A percentile compares a stretch with the other conserved stretches of the same genome.
Conservation (phyloP, 1,284 basidiomycete genomes). For the Papiliotrema flavescens region DNA sequence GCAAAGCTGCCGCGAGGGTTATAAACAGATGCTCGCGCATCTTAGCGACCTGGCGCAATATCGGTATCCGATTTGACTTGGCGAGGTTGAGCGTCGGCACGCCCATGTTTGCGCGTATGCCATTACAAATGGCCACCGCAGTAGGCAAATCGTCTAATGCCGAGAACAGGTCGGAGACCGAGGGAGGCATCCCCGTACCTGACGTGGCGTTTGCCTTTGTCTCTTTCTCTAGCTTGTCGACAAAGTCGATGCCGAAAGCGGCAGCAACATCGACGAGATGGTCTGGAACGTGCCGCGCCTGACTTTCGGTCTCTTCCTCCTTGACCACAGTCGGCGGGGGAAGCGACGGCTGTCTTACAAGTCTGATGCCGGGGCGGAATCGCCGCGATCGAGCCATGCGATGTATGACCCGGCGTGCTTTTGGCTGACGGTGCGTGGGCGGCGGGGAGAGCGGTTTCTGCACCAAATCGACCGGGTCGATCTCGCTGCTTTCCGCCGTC, state of each 20-base stretch:
- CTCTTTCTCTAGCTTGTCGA: slow-evolving; percentile 3
- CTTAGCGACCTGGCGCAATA: slow-evolving; percentile 19
- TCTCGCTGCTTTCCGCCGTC: neutral
- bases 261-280: slow-evolving; percentile 7
- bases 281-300: neutral
- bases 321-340: neutral
- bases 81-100: slow-evolving; percentile 10
- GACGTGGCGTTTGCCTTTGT: slow-evolving; percentile 1
- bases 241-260: slow-evolving; percentile 4
- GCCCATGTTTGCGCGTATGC: slow-evolving; percentile 18
- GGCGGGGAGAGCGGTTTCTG: neutral
- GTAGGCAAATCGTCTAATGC: slow-evolving; percentile 13
- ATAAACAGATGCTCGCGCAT: slow-evolving; percentile 21
- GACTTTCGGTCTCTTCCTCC: neutral
- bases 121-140: slow-evolving; percentile 20
- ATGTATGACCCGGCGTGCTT: too few species aligned
- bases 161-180: slow-evolving; percentile 22
- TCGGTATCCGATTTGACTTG: slow-evolving; percentile 12
- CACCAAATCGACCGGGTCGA: neutral
- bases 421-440: neutral
- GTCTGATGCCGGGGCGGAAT: neutral
- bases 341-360: neutral
- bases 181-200: slow-evolving; percentile 17
- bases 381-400: neutral
- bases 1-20: slow-evolving; percentile 15